Evolutionary conservation across 352 stramenopile species (phyloP), one percentile per base, ranked within the genome.

Genomic region (Globisporangium nagaii): DNA sequence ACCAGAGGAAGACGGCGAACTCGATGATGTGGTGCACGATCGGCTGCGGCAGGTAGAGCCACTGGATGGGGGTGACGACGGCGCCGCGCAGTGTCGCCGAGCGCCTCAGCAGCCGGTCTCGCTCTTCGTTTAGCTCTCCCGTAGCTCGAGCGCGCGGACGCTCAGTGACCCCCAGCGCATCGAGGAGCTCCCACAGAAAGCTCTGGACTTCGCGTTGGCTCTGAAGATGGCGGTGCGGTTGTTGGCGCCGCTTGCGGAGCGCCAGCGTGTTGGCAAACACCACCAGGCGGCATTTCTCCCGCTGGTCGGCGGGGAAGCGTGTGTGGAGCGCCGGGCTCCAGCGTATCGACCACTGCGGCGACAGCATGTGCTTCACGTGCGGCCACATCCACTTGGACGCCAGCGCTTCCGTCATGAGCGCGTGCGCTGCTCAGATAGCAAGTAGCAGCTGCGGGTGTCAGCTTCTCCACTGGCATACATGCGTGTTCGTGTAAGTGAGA

Each of bases 1-100:
- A 88, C 74, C 72, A 87, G 1, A 86, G 67, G 48, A 70, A 84
- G 25, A 84, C 53, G n/a, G 75, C 79, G 41, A 66, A 84, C 50
- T 83, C 70, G 37, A 86, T 51, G 53, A 88, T 79, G 48, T 71
- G 75, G 6, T 62, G 52, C 20, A 87, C 35, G 25, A 86, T 28
- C 9, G 67, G 72, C 31, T 48, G 62, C 2, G 74, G 46, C 19
- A 89, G 43, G 42, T 75, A 85, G 48, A 45, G 34, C 79, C 79
- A 89, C 25, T 50, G 43, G 9, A 50, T 17, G 17, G n/a, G n/a
- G n/a, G n/a, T n/a, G n/a, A n/a, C n/a, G n/a, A n/a, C n/a, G n/a
- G n/a, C n/a, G n/a, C n/a, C n/a, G n/a, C n/a, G n/a, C n/a, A n/a
- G n/a, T n/a, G n/a, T n/a, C n/a, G n/a, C n/a, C n/a, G n/a, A n/a